These are phyloP conservation scores for Albophoma yamanashiensis DNA, from an alignment of 2,329 filamentous ascomycete species.

Conservation along the genomic window DNA sequence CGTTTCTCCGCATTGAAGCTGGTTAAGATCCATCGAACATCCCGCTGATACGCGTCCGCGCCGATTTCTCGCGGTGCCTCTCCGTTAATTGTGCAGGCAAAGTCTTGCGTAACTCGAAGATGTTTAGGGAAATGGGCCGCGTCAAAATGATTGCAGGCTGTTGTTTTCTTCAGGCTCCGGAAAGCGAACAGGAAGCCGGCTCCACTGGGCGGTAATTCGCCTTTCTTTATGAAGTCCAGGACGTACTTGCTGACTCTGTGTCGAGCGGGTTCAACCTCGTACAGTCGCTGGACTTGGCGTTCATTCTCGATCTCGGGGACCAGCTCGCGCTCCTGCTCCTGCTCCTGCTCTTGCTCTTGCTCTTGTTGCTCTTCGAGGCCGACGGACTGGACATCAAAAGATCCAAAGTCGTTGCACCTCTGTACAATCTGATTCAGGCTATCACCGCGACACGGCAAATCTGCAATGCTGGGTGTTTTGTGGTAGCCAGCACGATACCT, in stretches of 20 bases:
- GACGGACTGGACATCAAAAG: background rate
- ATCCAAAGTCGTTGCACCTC: background rate
- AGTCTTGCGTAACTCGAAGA: conserved; percentile 4
- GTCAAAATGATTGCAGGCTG: conserved; percentile 6
- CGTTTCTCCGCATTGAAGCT: background rate
- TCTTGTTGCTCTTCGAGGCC: background rate
- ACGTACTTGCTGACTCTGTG: conserved; percentile 13
- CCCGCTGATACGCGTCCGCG: conserved; percentile 10
- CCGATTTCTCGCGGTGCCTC: background rate
- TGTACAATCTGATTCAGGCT: background rate
- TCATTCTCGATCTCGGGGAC: conserved; percentile 43
- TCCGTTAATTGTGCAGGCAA: conserved; percentile 1
- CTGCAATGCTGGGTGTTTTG: background rate
- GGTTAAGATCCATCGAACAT: conserved; percentile 13
- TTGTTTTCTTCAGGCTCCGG: conserved; percentile 3
- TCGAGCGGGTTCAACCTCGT: conserved; percentile 34
- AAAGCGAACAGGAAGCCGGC: conserved; percentile 5
- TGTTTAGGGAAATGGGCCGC: conserved; percentile 5
- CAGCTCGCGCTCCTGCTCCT: background rate
- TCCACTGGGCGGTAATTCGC: background rate
- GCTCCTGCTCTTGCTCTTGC: no score
- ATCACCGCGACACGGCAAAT: background rate
- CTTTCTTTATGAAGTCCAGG: conserved; percentile 30
- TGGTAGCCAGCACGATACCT: background rate
- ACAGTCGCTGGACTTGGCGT: conserved; percentile 49